Evolutionary conservation across 2,329 filamentous ascomycete genomes (phyloP), one percentile per base, ranked within the genome.

Genomic region (Westerdykella ornata): DNA sequence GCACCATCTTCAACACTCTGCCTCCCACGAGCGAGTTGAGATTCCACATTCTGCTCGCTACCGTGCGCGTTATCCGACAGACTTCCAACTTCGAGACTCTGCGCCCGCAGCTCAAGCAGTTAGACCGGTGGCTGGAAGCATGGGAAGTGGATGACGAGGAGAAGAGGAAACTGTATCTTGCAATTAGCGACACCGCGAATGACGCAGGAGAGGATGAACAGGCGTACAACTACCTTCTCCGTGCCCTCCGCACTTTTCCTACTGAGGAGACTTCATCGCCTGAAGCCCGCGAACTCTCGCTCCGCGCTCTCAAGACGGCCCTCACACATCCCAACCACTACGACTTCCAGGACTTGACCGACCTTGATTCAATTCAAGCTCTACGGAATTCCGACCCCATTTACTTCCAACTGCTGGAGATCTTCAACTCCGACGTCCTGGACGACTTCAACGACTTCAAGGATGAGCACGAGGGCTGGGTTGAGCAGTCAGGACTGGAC

Each of bases 371-470:
- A 52, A 80, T 98, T 49, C 88, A 96, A 70, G 85, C 86, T 13
- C 82, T 98, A 37, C 81, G 82, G 63, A 84, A 90, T 60, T 86
- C 85, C 38, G 85, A 96, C 62, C 79, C 85, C 46, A 76, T 85
- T 51, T 87, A 90, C 70, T 89, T 86, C 57, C 88, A 97, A 70
- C 80, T 98, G 29, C 84, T 98, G 42, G 89, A 96, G 60, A 87
- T 97, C 61, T 96, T 97, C 70, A 85, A 87, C 54, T 85, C 92
- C 60, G 89, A 97, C 68, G 85, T 89, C 56, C 81, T 96, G 41
- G 89, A 97, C 65, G 88, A 95, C 69, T 95, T 92, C 73, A 85
- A 88, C 67, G 89, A 95, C 70, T 97, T 97, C 74, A 81, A 87
- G 65, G 85, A 94, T 59, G 87, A 94, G 72, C 87, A 95, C 70